phyloP scores from a whole-genome alignment of 2,329 filamentous ascomycete species.

The Chaetomium olivaceum region DNA sequence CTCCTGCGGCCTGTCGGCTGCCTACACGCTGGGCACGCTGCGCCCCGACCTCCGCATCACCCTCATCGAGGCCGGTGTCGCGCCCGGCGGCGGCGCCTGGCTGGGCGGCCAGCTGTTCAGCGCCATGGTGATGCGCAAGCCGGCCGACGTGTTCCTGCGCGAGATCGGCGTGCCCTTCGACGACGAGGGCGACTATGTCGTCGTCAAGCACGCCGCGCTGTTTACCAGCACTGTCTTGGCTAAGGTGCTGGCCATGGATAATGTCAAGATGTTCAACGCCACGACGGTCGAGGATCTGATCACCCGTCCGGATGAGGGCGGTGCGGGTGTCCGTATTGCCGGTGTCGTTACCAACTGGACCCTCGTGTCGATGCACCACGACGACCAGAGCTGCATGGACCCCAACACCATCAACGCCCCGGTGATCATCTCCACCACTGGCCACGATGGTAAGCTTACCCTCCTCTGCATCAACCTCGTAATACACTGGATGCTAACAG shows the following conservation, averaged over 20 bases:
- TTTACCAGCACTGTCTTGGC: slow-evolving; percentile 87
- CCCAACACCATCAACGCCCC: slow-evolving; percentile 96
- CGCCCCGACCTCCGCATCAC: slow-evolving; percentile 90
- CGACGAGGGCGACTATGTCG: slow-evolving; percentile 83
- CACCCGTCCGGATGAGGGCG: slow-evolving; percentile 61
- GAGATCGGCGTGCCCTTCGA: slow-evolving; percentile 84
- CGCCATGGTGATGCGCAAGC: slow-evolving; percentile 94
- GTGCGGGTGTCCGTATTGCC: slow-evolving; percentile 66
- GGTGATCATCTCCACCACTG: slow-evolving; percentile 83
- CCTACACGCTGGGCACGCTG: slow-evolving; percentile 79
- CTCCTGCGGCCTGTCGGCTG: slow-evolving; percentile 81
- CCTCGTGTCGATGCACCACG: slow-evolving; percentile 81
- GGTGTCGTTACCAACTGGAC: slow-evolving; percentile 98
- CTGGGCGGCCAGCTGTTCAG: slow-evolving; percentile 92
- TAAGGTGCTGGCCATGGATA: slow-evolving; percentile 80
- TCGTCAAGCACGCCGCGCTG: slow-evolving; percentile 90
- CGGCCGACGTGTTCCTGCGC: slow-evolving; percentile 78
- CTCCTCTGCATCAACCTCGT: neutral
- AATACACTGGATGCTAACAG: neutral
- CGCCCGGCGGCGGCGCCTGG: slow-evolving; percentile 88
- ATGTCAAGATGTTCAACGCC: slow-evolving; percentile 96
- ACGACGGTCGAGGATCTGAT: slow-evolving; percentile 91
- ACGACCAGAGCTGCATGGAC: slow-evolving; percentile 94
- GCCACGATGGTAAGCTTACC: slow-evolving; percentile 66
- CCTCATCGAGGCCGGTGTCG: slow-evolving; percentile 84